phyloP scores from a whole-genome alignment of 345 rosid genomes.

The Laguncularia racemosa region DNA sequence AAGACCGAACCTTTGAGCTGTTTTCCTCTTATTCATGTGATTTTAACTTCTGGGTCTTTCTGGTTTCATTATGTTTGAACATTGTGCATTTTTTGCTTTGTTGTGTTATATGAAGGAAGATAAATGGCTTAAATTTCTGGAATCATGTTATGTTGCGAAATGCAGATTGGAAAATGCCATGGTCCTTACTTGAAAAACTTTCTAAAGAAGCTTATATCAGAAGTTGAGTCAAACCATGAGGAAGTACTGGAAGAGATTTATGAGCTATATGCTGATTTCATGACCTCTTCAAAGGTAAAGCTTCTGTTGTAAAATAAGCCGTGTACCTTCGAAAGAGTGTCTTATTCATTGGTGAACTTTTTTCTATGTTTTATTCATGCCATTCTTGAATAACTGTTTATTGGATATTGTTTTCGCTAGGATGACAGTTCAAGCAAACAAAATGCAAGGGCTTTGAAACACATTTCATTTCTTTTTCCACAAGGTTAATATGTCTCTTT shows the following conservation, averaged over 20 bases:
- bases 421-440: constrained; percentile 32
- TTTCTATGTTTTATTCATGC: no score
- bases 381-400: no score
- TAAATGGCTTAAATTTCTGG: no score
- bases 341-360: no score
- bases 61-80: no score
- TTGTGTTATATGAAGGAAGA: no score
- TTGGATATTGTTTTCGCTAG: constrained; percentile 12
- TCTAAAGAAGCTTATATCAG: constrained; percentile 59
- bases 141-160: no score
- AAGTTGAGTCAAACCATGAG: constrained; percentile 50
- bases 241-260: constrained; percentile 60
- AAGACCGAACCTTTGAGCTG: no score
- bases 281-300: constrained; percentile 55
- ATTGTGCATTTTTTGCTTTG: no score
- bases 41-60: no score
- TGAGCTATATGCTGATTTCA: constrained; percentile 44
- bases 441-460: constrained; percentile 47
- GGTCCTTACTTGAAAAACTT: constrained; percentile 44
- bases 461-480: constrained; percentile 67
- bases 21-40: no score
- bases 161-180: constrained; percentile 46
- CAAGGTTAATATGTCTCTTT: constrained; percentile 29
- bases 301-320: neutral
- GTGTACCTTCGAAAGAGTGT: no score